Evolutionary conservation across 305 asterid genomes (phyloP), one percentile per base, ranked within the genome.

Genomic region (Euphrasia arctica): DNA sequence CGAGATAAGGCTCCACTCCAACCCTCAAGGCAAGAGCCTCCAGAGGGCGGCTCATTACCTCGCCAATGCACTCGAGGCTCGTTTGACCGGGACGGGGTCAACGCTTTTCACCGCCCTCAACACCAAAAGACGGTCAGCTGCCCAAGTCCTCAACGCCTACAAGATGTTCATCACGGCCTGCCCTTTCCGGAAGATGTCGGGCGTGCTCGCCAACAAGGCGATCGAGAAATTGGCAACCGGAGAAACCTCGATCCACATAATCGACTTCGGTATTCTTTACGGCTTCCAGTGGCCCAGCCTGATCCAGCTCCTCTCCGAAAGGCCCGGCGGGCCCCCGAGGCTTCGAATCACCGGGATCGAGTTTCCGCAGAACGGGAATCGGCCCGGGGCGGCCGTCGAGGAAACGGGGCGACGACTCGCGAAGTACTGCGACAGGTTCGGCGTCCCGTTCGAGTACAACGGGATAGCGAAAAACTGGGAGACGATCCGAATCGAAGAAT

Each of bases 31-130:
- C 18, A 95, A 90, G 58, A 93, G 83, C 39, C 70, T 80, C 0
- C 94, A 90, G 61, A 77, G 97, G 71, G 69, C 82, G 7, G 85
- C 97, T 0, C 84, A 90, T 54, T 83, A 80, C 70, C 75, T 87
- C 12, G 89, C 85, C 0, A 77, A 83, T 9, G 87, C 95, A 22
- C 86, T 90, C 9, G 85, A 90, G 77, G 93, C 85, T 9, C 95
- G 94, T 25, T 9, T 87, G 59, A 83, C 72, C 0, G 95, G 97
- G 15, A 82, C 79, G 0, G 94, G 94, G 8, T 73, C 80, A 9
- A 66, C 79, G 0, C 50, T 72, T 0, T 84, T 82, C 29, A 52
- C 77, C 0, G 74, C 75, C 36, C 75, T 71, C 62, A 54, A 75
- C 14, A 63, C 62, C 57, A 70, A 28, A 9, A 72, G 74, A 60